Evolutionary conservation across 768 basidiomycete species (phyloP), one percentile per base, ranked within the genome.

Genomic region (Brasilioporus rufonigricans): DNA sequence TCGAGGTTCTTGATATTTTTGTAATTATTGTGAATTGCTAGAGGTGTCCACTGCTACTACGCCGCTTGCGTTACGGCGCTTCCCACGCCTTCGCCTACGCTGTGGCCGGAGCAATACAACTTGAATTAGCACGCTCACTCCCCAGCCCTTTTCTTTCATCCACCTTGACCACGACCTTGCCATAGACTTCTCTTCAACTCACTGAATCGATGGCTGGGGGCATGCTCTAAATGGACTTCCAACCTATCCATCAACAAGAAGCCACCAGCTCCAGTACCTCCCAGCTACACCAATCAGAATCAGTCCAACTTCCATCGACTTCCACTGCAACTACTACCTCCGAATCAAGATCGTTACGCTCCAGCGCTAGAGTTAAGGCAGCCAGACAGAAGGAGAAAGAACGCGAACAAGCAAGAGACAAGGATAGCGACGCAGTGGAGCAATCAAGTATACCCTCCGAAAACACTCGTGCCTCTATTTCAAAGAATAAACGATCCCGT

Each of bases 181-280:
- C 50, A 56, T 62, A 48, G 53, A 63, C 61, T 56, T 57, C 21
- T 53, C 36, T 53, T 52, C 38, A 55, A 57, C 48, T 48, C 49
- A 55, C 57, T 55, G 70, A 66, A 82, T 88, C 88, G 85, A 91
- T 91, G 89, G 89, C 89, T 85, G 85, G 82, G 83, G 74, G 85
- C 80, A 84, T 81, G 77, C 78, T 83, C 87, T 91, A 90, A 91
- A 91, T 91, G 89, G 89, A 91, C 86, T 83, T 87, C 83, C 81
- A 82, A 88, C 82, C 80, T 76, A 74, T 73, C 68, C 75, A 88
- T 78, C 77, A 80, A 67, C 80, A 80, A 79, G 82, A 85, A 82
- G 84, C 84, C 81, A 81, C 80, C 73, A 76, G 73, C 81, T 80
- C 82, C 73, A 85, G 79, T 74, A 68, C 57, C 59, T 62, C 58